Percentiles rank a stretch among this genome's conserved stretches.
Evolutionary conservation across 306 rosid species (phyloP).

Genomic region (Argentina anserina): DNA sequence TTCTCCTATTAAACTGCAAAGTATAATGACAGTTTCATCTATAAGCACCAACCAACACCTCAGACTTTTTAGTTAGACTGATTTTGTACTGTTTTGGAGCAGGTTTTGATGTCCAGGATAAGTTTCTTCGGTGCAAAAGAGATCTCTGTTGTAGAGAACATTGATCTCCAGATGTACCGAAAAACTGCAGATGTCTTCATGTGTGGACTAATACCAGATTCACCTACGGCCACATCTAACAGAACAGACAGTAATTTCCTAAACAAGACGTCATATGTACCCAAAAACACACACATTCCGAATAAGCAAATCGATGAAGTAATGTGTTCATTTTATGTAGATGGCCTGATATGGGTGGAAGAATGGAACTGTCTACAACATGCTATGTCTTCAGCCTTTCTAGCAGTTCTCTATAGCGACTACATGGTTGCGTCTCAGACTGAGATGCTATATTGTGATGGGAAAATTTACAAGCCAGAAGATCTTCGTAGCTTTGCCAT

Average conservation of each 20-base stretch:
- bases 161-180: slow-evolving; percentile 65
- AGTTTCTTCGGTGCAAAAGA: slow-evolving; percentile 44
- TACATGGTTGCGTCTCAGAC: slow-evolving; percentile 57
- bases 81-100: slow-evolving; percentile 30
- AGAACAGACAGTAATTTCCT: slow-evolving; percentile 48
- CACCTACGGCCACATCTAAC: slow-evolving; percentile 55
- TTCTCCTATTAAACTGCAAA: not conserved
- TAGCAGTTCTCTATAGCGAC: slow-evolving; percentile 62
- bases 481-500: slow-evolving; percentile 61
- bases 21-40: not conserved
- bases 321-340: slow-evolving; percentile 25
- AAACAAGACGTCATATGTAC: not conserved
- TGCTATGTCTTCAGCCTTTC: slow-evolving; percentile 63
- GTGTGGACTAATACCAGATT: slow-evolving; percentile 61
- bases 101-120: slow-evolving; percentile 64
- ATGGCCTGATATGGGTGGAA: slow-evolving; percentile 60
- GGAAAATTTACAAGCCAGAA: slow-evolving; percentile 37
- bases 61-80: not conserved
- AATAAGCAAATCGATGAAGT: not conserved
- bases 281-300: not conserved
- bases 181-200: slow-evolving; percentile 52
- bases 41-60: not conserved
- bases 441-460: slow-evolving; percentile 46
- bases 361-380: slow-evolving; percentile 53
- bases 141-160: slow-evolving; percentile 37